Evolutionary conservation across 2,329 filamentous ascomycete species (phyloP), one percentile per base, ranked within the genome.

Genomic region (Colletotrichum camelliae): DNA sequence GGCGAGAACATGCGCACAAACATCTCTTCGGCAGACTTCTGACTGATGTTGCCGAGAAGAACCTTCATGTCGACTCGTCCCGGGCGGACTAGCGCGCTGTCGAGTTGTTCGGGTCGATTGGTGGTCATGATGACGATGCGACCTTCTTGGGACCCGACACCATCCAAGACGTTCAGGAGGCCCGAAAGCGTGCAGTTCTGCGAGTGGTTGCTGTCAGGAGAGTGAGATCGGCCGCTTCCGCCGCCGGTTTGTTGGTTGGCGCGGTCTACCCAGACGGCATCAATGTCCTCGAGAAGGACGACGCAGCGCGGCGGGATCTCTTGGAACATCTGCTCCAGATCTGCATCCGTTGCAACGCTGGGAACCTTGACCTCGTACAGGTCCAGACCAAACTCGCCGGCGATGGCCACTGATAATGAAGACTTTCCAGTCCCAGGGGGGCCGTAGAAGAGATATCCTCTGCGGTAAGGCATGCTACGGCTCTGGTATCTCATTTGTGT

Each of bases 81-180:
- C 0, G 93, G 93, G 1, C 93, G 87, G 12, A 94, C 87, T 0
- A 95, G 86, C 0, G 93, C 93, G 2, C 87, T 84, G 79, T 95
- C 93, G 0, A 95, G 88, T 67, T 90, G 88, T 66, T 94, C 91
- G 0, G 90, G 89, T 66, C 90, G 88, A 79, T 95, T 95, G 33
- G 93, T 93, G 0, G 93, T 95, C 93, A 95, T 95, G 81, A 95
- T 90, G 21, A 95, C 88, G 31, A 95, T 92, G 18, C 92, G 89
- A 2, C 93, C 93, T 84, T 95, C 93, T 68, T 91, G 90, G 0
- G 91, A 92, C 0, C 92, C 92, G 0, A 94, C 92, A 4, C 93
- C 93, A 77, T 95, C 93, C 12, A 95, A 89, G 10, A 92, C 91
- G 76, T 95, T 95, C 31, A 95, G 85, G 0, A 95, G 84, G 0